A percentile compares a stretch with the other conserved stretches of the same genome.
These are phyloP conservation scores for Erodium trifolium DNA, from an alignment of 441 rosid species.

Conservation along the genomic window DNA sequence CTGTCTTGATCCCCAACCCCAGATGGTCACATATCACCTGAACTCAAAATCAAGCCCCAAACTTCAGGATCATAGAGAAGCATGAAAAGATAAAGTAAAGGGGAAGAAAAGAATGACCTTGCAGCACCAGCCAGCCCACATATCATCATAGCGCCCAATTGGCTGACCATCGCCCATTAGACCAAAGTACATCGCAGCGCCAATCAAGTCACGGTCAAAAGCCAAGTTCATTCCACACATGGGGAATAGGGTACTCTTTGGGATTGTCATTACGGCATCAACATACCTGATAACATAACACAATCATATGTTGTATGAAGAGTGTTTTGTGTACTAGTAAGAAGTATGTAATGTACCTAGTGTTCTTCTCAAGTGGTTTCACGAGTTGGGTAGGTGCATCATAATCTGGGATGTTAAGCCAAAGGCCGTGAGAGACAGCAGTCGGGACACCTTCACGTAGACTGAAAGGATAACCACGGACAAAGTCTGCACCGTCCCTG, in stretches of 20 bases:
- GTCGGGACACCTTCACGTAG: constrained; percentile 87
- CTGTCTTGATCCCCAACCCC: constrained; percentile 60
- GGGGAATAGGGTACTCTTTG: constrained; percentile 90
- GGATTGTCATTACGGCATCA: constrained; percentile 84
- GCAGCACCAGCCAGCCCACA: constrained; percentile 98
- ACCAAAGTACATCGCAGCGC: constrained; percentile 97
- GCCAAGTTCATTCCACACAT: constrained; percentile 97
- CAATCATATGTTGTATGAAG: background rate
- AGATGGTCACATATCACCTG: constrained; percentile 89
- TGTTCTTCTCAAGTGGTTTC: constrained; percentile 83
- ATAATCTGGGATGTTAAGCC: constrained; percentile 96
- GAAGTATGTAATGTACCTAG: constrained; percentile 33
- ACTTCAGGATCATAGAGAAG: too few relatives aligned
- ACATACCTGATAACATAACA: constrained; percentile 45
- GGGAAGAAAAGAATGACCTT: constrained; percentile 39
- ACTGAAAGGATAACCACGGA: constrained; percentile 97
- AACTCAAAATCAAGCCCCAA: too few relatives aligned
- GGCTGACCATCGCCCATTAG: constrained; percentile 99
- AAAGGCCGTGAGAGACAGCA: constrained; percentile 94
- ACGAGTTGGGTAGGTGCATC: constrained; percentile 96
- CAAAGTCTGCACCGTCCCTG: constrained; percentile 87
- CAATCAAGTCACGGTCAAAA: constrained; percentile 77
- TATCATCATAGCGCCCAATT: constrained; percentile 88
- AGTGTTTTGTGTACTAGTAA: background rate
- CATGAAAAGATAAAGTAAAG: too few relatives aligned